These are phyloP conservation scores for Talaromyces trachyspermus DNA, from an alignment of 495 filamentous ascomycete species.

Conservation along the genomic window DNA sequence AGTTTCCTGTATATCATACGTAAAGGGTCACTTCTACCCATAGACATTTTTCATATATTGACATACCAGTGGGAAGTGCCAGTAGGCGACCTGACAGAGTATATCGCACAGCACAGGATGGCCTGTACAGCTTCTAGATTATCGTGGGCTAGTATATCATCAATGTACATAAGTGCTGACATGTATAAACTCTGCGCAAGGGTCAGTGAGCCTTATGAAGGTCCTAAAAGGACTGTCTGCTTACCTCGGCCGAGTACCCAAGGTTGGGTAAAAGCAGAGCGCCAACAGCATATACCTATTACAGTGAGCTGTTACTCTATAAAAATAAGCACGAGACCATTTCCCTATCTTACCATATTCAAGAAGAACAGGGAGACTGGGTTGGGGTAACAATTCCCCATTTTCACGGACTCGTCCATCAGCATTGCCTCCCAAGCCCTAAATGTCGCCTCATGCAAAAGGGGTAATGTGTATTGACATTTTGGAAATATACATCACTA, in stretches of 20 bases:
- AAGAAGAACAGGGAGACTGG: conserved; percentile 9
- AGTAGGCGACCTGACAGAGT: conserved; percentile 11
- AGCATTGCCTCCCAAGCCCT: conserved; percentile 1
- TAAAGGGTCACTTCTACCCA: background rate
- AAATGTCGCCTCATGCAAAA: conserved; percentile 17
- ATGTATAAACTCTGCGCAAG: conserved; percentile 4
- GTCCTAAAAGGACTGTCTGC: background rate
- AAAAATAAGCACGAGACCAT: background rate
- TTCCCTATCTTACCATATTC: conserved; percentile 9
- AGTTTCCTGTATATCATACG: conserved; percentile 12
- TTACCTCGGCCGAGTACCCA: background rate
- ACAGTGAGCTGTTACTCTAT: background rate
- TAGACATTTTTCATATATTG: background rate
- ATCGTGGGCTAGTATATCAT: conserved; percentile 7
- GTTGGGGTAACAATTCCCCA: background rate
- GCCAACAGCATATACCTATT: conserved; percentile 14
- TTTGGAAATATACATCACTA: conserved; percentile 12
- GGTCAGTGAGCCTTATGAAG: background rate
- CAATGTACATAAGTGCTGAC: conserved; percentile 8
- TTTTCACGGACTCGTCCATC: background rate
- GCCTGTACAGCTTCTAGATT: conserved; percentile 14
- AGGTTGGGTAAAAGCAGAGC: conserved; percentile 10
- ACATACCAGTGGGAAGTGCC: conserved; percentile 12
- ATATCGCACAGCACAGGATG: conserved; percentile 14
- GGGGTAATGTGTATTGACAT: conserved; percentile 15